Percentiles rank a stretch among this genome's conserved stretches.
phyloP scores from a whole-genome alignment of 1,139 yeast genomes.

The Suhomyces bolitotheri region DNA sequence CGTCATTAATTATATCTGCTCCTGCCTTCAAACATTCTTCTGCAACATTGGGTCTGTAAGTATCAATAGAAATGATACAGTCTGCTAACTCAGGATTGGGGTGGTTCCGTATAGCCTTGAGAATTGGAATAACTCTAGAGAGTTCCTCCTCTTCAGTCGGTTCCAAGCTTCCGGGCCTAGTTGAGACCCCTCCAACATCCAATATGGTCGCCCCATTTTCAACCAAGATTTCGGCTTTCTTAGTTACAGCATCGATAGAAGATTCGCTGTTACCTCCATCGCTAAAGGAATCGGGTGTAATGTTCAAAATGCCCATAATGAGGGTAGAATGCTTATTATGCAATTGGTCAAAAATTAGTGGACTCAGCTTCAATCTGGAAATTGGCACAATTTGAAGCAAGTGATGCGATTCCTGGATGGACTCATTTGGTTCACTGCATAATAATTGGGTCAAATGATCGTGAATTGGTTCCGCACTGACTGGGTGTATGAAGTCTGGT shows the following conservation, averaged over 20 bases:
- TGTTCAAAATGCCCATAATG: slow-evolving; percentile 84
- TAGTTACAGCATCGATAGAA: slow-evolving; percentile 32
- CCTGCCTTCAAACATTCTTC: slow-evolving; percentile 67
- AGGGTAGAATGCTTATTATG: slow-evolving; percentile 41
- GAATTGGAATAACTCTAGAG: slow-evolving; percentile 66
- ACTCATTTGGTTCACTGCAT: slow-evolving; percentile 31
- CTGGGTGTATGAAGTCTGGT: slow-evolving; percentile 69
- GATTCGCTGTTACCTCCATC: slow-evolving; percentile 67
- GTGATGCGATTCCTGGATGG: slow-evolving; percentile 48
- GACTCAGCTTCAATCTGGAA: slow-evolving; percentile 26
- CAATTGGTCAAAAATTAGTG: slow-evolving; percentile 40
- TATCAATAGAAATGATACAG: slow-evolving; percentile 73
- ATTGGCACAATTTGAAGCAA: slow-evolving; percentile 50
- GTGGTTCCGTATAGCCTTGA: slow-evolving; percentile 57
- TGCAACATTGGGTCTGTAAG: slow-evolving; percentile 79
- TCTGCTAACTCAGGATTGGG: slow-evolving; percentile 34
- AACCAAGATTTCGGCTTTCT: slow-evolving; percentile 47
- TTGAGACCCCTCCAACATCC: slow-evolving; percentile 92
- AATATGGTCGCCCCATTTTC: slow-evolving; percentile 64
- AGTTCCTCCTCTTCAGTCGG: slow-evolving; percentile 62
- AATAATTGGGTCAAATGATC: slow-evolving; percentile 65
- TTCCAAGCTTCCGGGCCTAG: slow-evolving; percentile 76
- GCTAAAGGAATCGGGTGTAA: slow-evolving; percentile 94
- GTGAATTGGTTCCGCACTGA: slow-evolving; percentile 77
- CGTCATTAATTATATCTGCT: slow-evolving; percentile 89